A percentile compares a stretch with the other conserved stretches of the same genome.
phyloP scores from a whole-genome alignment of 208 protist genomes.

The Crithidia fasciculata region DNA sequence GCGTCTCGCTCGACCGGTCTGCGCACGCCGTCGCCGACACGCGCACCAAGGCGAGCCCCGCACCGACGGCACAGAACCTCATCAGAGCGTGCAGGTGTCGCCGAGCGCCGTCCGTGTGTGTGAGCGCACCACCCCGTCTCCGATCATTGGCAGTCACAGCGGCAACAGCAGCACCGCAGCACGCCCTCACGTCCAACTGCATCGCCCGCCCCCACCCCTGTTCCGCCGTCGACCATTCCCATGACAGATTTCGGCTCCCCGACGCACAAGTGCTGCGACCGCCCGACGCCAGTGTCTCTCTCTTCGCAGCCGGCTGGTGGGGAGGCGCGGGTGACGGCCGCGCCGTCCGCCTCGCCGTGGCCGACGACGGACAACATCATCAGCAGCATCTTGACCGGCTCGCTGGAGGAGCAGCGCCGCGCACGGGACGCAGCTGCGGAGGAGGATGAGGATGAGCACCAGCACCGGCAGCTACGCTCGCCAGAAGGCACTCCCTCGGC shows the following conservation, averaged over 20 bases:
- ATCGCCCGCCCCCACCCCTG: slow-evolving; percentile 17
- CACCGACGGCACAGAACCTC: slow-evolving; percentile 31
- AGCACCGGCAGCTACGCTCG: no score
- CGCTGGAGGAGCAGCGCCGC: slow-evolving; percentile 32
- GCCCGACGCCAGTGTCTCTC: slow-evolving; percentile 34
- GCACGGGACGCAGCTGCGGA: slow-evolving; percentile 4
- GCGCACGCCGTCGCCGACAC: slow-evolving; percentile 18
- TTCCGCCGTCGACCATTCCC: slow-evolving; percentile 5
- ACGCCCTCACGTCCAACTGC: slow-evolving; percentile 7
- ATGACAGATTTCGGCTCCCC: slow-evolving; percentile 27
- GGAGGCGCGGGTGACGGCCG: slow-evolving; percentile 15
- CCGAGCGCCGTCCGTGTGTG: slow-evolving; percentile 39
- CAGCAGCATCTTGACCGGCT: slow-evolving; percentile 32
- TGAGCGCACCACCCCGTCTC: slow-evolving; percentile 28
- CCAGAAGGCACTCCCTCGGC: neutral
- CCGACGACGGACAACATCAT: slow-evolving; percentile 52
- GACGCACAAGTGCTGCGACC: slow-evolving; percentile 29
- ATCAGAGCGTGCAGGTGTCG: slow-evolving; percentile 43
- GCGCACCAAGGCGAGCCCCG: slow-evolving; percentile 21
- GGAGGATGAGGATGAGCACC: slow-evolving; percentile 3
- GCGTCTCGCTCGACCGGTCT: slow-evolving; percentile 8
- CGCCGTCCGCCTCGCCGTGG: slow-evolving; percentile 40
- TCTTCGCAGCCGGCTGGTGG: slow-evolving; percentile 31
- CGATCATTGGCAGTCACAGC: neutral
- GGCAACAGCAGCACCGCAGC: neutral